Percentiles rank a stretch among this genome's conserved stretches.
Conservation (phyloP, 192 early-diverging fungal species). For the Haplosporangium gracile region DNA sequence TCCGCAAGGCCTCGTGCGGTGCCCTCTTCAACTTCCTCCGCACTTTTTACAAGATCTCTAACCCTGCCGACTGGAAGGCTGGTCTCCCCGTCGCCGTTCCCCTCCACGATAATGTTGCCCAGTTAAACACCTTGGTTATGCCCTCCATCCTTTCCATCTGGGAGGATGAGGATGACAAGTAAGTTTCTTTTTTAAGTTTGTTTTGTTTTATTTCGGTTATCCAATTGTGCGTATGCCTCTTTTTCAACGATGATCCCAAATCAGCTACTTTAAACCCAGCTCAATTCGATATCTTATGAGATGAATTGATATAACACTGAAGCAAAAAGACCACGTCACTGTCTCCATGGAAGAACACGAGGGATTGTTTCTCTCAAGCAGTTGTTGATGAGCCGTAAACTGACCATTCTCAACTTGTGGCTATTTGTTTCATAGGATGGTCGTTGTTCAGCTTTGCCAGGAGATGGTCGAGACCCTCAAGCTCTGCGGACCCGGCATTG, state of each 20-base stretch:
- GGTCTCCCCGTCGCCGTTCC: conserved; percentile 76
- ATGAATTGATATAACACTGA: conserved; percentile 51
- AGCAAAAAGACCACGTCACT: conserved; percentile 56
- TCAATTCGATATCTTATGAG: conserved; percentile 53
- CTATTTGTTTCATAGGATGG: conserved; percentile 58
- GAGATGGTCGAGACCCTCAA: conserved; percentile 80
- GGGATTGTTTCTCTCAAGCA: background rate
- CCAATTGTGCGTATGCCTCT: too few relatives aligned
- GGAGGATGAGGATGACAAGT: conserved; percentile 87
- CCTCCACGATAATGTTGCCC: conserved; percentile 81
- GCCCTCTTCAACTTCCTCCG: conserved; percentile 82
- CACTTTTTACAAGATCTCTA: conserved; percentile 83
- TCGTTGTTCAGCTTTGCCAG: conserved; percentile 85
- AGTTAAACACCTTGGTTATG: conserved; percentile 77
- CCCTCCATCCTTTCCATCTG: conserved; percentile 79
- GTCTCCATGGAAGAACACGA: background rate
- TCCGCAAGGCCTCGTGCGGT: conserved; percentile 81
- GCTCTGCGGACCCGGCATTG: conserved; percentile 78
- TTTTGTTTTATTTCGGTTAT: background rate
- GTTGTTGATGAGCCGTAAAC: background rate
- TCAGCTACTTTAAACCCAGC: conserved; percentile 58
- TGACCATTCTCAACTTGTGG: background rate
- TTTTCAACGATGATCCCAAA: conserved; percentile 44
- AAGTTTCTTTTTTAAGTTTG: conserved; percentile 26
- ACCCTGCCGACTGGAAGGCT: conserved; percentile 77